A percentile compares a stretch with the other conserved stretches of the same genome.
Conservation (phyloP, 2,329 filamentous ascomycete species). For the Pseudogymnoascus sp. region DNA sequence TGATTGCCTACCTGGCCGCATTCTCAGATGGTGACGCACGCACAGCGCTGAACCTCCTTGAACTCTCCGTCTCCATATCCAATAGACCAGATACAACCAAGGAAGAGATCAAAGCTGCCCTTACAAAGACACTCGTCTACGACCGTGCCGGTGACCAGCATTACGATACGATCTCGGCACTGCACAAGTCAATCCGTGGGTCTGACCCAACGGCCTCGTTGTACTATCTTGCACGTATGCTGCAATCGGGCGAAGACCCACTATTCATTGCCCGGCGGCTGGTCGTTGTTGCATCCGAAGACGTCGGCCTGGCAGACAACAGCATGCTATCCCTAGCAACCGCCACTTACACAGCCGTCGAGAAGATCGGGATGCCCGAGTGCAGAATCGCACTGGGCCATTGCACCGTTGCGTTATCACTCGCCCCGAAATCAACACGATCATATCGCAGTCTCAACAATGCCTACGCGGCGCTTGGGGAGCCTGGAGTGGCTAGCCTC, state of each 20-base stretch:
- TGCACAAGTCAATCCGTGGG: slow-evolving; percentile 91
- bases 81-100: slow-evolving; percentile 57
- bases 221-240: slow-evolving; percentile 93
- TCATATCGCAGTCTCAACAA: slow-evolving; percentile 77
- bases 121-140: slow-evolving; percentile 91
- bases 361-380: slow-evolving; percentile 93
- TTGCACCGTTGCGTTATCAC: slow-evolving; percentile 68
- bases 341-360: slow-evolving; percentile 74
- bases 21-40: slow-evolving; percentile 91
- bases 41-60: slow-evolving; percentile 84
- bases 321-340: slow-evolving; percentile 76
- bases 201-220: slow-evolving; percentile 78
- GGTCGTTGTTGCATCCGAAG: slow-evolving; percentile 90
- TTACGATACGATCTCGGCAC: slow-evolving; percentile 94
- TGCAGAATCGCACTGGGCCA: slow-evolving; percentile 88
- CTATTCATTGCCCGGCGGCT: slow-evolving; percentile 87
- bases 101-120: slow-evolving; percentile 66
- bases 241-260: slow-evolving; percentile 89
- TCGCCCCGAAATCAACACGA: slow-evolving; percentile 79
- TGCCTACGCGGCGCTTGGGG: slow-evolving; percentile 67
- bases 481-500: slow-evolving; percentile 73
- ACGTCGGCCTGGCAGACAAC: slow-evolving; percentile 85
- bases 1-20: slow-evolving; percentile 72
- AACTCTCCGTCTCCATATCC: slow-evolving; percentile 75
- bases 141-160: slow-evolving; percentile 93